Conservation (phyloP, 1,284 basidiomycete species). For the Cystobasidiaceae sp. region DNA sequence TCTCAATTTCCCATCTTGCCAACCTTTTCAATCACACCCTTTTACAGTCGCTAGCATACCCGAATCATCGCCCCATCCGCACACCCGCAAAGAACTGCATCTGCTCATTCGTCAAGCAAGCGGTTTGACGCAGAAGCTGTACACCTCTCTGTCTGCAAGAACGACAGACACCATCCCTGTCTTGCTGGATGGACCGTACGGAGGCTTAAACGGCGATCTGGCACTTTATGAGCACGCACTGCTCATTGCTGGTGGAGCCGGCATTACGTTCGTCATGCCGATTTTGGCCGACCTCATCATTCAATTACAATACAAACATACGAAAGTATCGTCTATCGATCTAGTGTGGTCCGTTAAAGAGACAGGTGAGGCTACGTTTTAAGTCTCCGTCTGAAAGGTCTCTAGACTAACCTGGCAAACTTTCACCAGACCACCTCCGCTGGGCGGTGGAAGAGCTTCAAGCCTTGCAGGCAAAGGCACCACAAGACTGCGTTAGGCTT, state of each 20-base stretch:
- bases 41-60: slow-evolving; percentile 49
- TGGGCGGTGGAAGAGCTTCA: too few species aligned
- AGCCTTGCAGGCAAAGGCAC: background rate
- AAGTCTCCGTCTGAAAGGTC: slow-evolving; percentile 40
- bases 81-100: slow-evolving; percentile 27
- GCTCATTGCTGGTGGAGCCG: slow-evolving; percentile 49
- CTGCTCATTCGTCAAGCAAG: slow-evolving; percentile 20
- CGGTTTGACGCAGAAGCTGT: slow-evolving; percentile 22
- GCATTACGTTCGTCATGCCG: slow-evolving; percentile 39
- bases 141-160: background rate
- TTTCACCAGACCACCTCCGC: too few species aligned
- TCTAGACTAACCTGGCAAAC: slow-evolving; percentile 31
- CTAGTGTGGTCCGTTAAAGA: slow-evolving; percentile 34
- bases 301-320: slow-evolving; percentile 36
- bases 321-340: slow-evolving; percentile 25
- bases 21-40: slow-evolving; percentile 51
- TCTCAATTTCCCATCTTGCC: slow-evolving; percentile 42
- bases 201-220: slow-evolving; percentile 46
- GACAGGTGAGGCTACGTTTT: slow-evolving; percentile 31
- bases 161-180: slow-evolving; percentile 37
- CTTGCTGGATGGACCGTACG: slow-evolving; percentile 51
- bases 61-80: slow-evolving; percentile 29
- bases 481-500: slow-evolving; percentile 20
- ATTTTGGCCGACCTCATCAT: slow-evolving; percentile 33
- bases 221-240: slow-evolving; percentile 46